Conservation (phyloP, 257 asterid genomes). For the Capsicum chinense region DNA sequence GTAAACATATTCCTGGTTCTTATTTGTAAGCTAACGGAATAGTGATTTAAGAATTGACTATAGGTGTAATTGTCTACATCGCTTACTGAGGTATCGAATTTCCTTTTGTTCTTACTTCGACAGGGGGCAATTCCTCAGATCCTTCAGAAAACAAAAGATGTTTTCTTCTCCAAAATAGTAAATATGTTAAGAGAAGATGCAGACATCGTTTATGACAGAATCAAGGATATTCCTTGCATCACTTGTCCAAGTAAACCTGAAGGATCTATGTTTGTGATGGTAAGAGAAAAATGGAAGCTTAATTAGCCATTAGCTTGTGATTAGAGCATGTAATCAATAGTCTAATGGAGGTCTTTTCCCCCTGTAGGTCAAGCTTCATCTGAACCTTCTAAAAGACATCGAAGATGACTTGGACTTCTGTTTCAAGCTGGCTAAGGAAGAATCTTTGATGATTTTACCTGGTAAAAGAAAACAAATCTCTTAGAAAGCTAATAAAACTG, state of each 20-base stretch:
- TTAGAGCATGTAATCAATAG: background rate
- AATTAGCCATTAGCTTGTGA: background rate
- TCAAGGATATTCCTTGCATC: slow-evolving; percentile 66
- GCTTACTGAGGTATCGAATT: background rate
- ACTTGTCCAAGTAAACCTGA: slow-evolving; percentile 84
- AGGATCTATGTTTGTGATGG: slow-evolving; percentile 91
- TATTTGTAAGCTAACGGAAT: slow-evolving; percentile 28
- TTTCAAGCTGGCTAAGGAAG: slow-evolving; percentile 64
- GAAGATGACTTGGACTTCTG: slow-evolving; percentile 72
- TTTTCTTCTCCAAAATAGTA: slow-evolving; percentile 58
- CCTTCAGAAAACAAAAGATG: slow-evolving; percentile 56
- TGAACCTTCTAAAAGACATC: slow-evolving; percentile 57
- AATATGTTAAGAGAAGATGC: slow-evolving; percentile 58
- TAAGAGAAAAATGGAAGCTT: slow-evolving; percentile 37
- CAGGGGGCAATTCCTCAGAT: slow-evolving; percentile 81
- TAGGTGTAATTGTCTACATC: background rate
- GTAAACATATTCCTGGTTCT: slow-evolving; percentile 37
- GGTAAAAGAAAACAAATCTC: slow-evolving; percentile 43
- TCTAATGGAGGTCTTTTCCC: background rate
- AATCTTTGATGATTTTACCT: slow-evolving; percentile 62
- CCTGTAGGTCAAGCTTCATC: slow-evolving; percentile 63
- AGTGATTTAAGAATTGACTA: slow-evolving; percentile 42
- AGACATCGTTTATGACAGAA: slow-evolving; percentile 48
- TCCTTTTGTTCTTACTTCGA: background rate
- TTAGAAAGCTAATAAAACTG: background rate